Evolutionary conservation across 495 filamentous ascomycete genomes (phyloP).

Genomic region (Aspergillus baeticus): DNA sequence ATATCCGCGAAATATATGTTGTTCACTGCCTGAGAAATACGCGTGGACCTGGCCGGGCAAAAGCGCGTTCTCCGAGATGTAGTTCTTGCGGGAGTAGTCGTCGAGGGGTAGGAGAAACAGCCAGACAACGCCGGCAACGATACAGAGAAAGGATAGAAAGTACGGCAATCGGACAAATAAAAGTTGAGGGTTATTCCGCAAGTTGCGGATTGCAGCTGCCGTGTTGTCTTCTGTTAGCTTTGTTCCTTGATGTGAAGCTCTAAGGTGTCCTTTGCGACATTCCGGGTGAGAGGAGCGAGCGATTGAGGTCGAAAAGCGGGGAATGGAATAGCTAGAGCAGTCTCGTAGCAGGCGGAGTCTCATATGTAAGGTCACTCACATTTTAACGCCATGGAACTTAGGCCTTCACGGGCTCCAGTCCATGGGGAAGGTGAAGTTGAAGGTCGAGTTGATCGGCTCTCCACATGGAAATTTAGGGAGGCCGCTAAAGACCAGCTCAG

Average conservation of each 20-base stretch:
- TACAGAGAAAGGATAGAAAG: conserved; percentile 74
- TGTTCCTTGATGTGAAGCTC: conserved; percentile 7
- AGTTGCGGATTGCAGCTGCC: conserved; percentile 41
- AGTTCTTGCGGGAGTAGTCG: conserved; percentile 87
- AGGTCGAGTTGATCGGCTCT: conserved; percentile 1
- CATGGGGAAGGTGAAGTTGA: conserved; percentile 12
- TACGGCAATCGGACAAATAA: conserved; percentile 42
- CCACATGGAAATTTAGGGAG: conserved; percentile 25
- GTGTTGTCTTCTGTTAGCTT: conserved; percentile 22
- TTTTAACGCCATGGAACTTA: conserved; percentile 40
- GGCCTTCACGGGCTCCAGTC: conserved; percentile 23
- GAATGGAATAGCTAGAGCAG: background rate
- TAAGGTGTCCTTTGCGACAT: conserved; percentile 25
- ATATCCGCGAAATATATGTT: conserved; percentile 92
- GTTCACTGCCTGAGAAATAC: conserved; percentile 94
- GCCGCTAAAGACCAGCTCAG: conserved; percentile 27
- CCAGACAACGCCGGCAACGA: conserved; percentile 87
- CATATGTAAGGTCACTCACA: conserved; percentile 26
- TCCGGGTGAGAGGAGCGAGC: conserved; percentile 17
- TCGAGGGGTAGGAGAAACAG: conserved; percentile 90
- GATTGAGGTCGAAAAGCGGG: background rate
- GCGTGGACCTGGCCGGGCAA: conserved; percentile 96
- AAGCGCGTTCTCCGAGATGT: conserved; percentile 97
- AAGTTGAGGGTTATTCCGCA: conserved; percentile 43
- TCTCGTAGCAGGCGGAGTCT: background rate